Conservation (phyloP, 1,284 basidiomycete genomes). For the Cutaneotrichosporon spelunceum region DNA sequence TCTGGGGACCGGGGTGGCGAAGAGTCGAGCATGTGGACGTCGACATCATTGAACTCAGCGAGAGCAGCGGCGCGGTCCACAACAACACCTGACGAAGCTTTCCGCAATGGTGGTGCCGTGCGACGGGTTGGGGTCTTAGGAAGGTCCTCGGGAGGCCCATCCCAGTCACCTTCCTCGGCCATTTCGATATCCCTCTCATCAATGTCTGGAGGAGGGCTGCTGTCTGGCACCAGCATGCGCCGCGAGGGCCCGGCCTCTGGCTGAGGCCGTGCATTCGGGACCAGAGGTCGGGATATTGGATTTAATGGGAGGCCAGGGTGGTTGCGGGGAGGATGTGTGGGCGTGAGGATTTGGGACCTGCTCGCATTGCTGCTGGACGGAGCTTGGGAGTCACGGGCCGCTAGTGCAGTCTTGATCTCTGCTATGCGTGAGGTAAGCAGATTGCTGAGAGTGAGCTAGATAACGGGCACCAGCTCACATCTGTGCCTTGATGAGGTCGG, state of each 20-base stretch:
- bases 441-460: conserved; percentile 19
- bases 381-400: conserved; percentile 20
- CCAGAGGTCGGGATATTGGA: neutral
- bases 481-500: conserved; percentile 34
- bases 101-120: neutral
- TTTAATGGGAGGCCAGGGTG: conserved; percentile 7
- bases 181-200: conserved; percentile 34
- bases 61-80: conserved; percentile 17
- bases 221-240: conserved; percentile 3
- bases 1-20: conserved; percentile 21
- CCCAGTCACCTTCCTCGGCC: conserved; percentile 26
- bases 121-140: conserved; percentile 1
- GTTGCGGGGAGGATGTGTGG: neutral
- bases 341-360: conserved; percentile 1
- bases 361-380: conserved; percentile 32
- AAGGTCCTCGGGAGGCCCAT: conserved; percentile 20
- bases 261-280: neutral
- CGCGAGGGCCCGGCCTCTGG: conserved; percentile 16
- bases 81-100: neutral
- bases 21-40: conserved; percentile 31
- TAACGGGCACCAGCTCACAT: conserved; percentile 26
- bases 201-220: conserved; percentile 26
- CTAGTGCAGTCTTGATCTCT: conserved; percentile 38
- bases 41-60: conserved; percentile 31
- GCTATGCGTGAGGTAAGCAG: conserved; percentile 35